A percentile compares a stretch with the other conserved stretches of the same genome.
phyloP scores from a whole-genome alignment of 2,329 filamentous ascomycete genomes.

The Fusarium illudens region DNA sequence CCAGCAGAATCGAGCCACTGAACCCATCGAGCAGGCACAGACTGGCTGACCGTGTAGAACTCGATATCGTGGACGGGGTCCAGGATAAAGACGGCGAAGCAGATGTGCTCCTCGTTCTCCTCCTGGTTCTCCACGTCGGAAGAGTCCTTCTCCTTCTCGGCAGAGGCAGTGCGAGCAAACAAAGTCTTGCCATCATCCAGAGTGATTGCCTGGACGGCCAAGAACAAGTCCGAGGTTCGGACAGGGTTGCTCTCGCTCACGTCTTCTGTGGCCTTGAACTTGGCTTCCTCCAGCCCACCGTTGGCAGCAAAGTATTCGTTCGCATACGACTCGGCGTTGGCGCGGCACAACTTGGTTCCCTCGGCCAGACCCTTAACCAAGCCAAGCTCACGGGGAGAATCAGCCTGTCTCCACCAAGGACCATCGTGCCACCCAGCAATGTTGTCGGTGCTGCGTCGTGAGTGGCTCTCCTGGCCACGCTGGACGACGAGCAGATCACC shows the following conservation, averaged over 20 bases:
- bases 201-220: constrained; percentile 88
- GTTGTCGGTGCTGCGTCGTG: constrained; percentile 67
- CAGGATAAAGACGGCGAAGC: constrained; percentile 80
- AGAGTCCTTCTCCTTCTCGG: constrained; percentile 64
- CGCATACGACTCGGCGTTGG: constrained; percentile 87
- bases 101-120: constrained; percentile 68
- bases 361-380: constrained; percentile 82
- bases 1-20: constrained; percentile 85
- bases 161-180: constrained; percentile 67
- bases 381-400: constrained; percentile 77
- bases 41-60: constrained; percentile 84
- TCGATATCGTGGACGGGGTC: constrained; percentile 93
- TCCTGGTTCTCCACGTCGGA: constrained; percentile 61
- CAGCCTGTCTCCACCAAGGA: constrained; percentile 89
- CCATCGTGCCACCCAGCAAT: constrained; percentile 86
- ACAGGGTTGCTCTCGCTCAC: constrained; percentile 88
- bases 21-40: constrained; percentile 85
- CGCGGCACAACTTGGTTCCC: constrained; percentile 90
- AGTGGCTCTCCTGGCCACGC: constrained; percentile 84
- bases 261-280: constrained; percentile 79
- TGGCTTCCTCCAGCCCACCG: constrained; percentile 83
- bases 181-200: constrained; percentile 70
- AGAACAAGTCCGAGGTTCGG: constrained; percentile 91
- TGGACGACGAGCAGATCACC: constrained; percentile 95
- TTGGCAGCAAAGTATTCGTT: constrained; percentile 81